These are phyloP conservation scores for Diaporthe sp. DNA, from an alignment of 2,329 filamentous ascomycete species.

Conservation along the genomic window DNA sequence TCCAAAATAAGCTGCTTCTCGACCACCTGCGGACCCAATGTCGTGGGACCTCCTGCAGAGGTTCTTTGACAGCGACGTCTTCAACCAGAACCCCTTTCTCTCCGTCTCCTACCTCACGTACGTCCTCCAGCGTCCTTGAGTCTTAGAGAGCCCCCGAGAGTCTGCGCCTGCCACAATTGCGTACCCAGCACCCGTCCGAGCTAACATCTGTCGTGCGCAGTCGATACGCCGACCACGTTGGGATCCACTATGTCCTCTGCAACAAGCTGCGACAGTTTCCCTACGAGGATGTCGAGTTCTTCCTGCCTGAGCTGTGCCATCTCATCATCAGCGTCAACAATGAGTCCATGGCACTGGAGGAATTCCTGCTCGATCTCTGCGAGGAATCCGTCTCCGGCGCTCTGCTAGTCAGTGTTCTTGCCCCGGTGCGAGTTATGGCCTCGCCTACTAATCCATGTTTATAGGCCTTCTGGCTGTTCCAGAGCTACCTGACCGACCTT, in stretches of 20 bases:
- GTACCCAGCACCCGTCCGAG: conserved; percentile 36
- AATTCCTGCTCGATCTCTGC: conserved; percentile 88
- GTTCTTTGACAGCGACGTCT: conserved; percentile 94
- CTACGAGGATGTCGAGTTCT: conserved; percentile 94
- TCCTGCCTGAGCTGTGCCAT: conserved; percentile 89
- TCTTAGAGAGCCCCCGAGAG: conserved; percentile 34
- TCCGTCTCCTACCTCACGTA: conserved; percentile 91
- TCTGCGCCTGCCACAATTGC: conserved; percentile 13
- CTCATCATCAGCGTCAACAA: conserved; percentile 90
- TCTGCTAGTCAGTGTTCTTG: conserved; percentile 73
- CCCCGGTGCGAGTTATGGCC: conserved; percentile 8
- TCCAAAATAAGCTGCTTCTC: conserved; percentile 27
- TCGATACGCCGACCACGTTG: conserved; percentile 90
- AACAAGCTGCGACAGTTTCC: conserved; percentile 90
- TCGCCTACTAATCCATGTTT: conserved; percentile 20
- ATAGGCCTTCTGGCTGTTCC: conserved; percentile 91
- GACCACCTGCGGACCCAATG: conserved; percentile 62
- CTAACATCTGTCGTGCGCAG: conserved; percentile 57
- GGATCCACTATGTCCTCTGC: conserved; percentile 90
- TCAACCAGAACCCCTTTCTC: conserved; percentile 91
- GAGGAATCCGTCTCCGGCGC: conserved; percentile 90
- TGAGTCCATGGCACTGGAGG: conserved; percentile 91
- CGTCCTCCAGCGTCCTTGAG: conserved; percentile 54
- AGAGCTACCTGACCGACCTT: conserved; percentile 88
- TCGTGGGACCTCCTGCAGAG: conserved; percentile 91